These are phyloP conservation scores for Boletus rubescentipes DNA, from an alignment of 768 basidiomycete species.

Conservation along the genomic window DNA sequence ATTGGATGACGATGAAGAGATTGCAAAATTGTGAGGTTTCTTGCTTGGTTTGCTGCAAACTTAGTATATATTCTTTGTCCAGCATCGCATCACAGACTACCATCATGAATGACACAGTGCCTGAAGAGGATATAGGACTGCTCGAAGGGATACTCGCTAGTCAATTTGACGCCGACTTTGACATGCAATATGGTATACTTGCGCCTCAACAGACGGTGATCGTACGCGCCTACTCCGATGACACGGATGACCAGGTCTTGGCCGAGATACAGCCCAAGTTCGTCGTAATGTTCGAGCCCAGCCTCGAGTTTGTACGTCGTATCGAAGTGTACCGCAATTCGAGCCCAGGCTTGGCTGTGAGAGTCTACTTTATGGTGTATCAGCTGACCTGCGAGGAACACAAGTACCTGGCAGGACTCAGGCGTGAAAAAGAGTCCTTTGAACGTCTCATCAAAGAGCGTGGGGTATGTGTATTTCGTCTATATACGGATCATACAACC, in stretches of 20 bases:
- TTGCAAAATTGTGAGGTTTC: conserved; percentile 57
- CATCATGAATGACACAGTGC: conserved; percentile 13
- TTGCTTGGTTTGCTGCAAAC: background rate
- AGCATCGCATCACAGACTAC: conserved; percentile 23
- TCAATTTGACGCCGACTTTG: conserved; percentile 57
- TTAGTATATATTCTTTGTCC: background rate
- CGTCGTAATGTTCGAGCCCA: conserved; percentile 95
- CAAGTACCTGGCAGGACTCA: conserved; percentile 84
- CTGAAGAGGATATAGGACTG: conserved; percentile 23
- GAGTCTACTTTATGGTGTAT: conserved; percentile 97
- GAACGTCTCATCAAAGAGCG: conserved; percentile 90
- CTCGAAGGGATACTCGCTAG: conserved; percentile 28
- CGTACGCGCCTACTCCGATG: conserved; percentile 86
- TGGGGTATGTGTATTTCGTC: conserved; percentile 56
- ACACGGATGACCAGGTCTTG: conserved; percentile 87
- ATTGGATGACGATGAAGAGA: conserved; percentile 34
- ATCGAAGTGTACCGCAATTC: conserved; percentile 91
- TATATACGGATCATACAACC: background rate
- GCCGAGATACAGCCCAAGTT: conserved; percentile 87
- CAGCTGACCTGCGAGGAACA: conserved; percentile 92
- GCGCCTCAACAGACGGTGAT: conserved; percentile 77
- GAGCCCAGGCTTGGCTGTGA: conserved; percentile 76
- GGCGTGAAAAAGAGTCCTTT: conserved; percentile 93
- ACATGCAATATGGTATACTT: conserved; percentile 77
- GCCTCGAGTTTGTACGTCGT: conserved; percentile 87